Conservation (phyloP, 192 early-diverging fungal genomes). For the Chytriomyces hyalinus region DNA sequence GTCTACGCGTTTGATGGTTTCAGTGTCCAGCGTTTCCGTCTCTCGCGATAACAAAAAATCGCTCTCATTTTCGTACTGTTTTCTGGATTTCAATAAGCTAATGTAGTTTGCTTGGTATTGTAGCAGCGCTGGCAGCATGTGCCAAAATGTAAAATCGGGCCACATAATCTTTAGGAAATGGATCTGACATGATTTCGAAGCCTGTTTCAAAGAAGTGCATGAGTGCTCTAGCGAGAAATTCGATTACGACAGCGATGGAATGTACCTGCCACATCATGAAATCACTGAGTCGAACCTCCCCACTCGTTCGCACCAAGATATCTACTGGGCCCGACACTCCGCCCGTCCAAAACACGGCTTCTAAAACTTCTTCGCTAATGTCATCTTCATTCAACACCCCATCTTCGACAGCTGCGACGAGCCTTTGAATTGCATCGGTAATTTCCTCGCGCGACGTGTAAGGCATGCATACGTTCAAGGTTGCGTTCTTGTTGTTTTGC, state of each 20-base stretch:
- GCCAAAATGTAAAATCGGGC: constrained; percentile 94
- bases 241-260: not conserved
- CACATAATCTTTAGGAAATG: constrained; percentile 90
- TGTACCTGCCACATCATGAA: constrained; percentile 90
- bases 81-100: not conserved
- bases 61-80: not conserved
- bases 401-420: constrained; percentile 62
- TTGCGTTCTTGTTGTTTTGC: constrained; percentile 66
- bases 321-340: constrained; percentile 70
- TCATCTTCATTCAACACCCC: constrained; percentile 58
- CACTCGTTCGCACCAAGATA: constrained; percentile 90
- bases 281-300: constrained; percentile 94
- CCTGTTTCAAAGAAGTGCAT: constrained; percentile 13
- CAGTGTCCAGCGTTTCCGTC: not conserved
- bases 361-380: constrained; percentile 65
- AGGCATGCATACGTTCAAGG: constrained; percentile 89
- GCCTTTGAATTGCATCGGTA: constrained; percentile 56
- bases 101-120: constrained; percentile 71
- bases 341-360: constrained; percentile 59
- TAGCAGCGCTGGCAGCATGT: constrained; percentile 80
- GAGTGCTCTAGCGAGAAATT: not conserved
- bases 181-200: constrained; percentile 69
- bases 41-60: constrained; percentile 1
- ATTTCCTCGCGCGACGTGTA: constrained; percentile 96
- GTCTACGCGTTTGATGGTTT: not conserved